These are phyloP conservation scores for Zalaria sp. DNA, from an alignment of 2,329 filamentous ascomycete species.

Conservation along the genomic window DNA sequence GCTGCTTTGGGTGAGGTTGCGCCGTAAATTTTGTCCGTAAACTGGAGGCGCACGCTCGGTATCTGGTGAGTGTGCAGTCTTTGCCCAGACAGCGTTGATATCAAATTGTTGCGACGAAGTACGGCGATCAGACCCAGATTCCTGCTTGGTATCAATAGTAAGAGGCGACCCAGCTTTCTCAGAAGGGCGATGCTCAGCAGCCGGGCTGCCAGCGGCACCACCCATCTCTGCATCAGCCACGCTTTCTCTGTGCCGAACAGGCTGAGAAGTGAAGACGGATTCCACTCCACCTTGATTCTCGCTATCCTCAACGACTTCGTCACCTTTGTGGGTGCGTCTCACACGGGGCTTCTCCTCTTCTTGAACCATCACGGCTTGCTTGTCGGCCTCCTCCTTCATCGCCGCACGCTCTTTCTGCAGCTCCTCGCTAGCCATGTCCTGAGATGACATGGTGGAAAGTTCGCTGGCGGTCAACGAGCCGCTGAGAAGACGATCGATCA, in stretches of 20 bases:
- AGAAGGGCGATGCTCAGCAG: slow-evolving; percentile 5
- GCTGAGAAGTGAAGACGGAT: slow-evolving; percentile 31
- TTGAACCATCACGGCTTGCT: slow-evolving; percentile 71
- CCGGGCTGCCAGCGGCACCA: slow-evolving; percentile 3
- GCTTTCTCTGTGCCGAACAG: slow-evolving; percentile 27
- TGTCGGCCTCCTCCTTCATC: slow-evolving; percentile 64
- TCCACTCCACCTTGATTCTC: slow-evolving; percentile 28
- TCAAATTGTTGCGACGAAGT: slow-evolving; percentile 43
- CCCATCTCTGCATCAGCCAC: slow-evolving; percentile 16
- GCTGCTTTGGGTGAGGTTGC: slow-evolving; percentile 19
- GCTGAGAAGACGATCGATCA: slow-evolving; percentile 63
- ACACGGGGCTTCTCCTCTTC: slow-evolving; percentile 60
- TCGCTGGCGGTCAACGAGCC: slow-evolving; percentile 57
- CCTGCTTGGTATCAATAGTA: slow-evolving; percentile 24
- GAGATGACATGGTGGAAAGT: slow-evolving; percentile 74
- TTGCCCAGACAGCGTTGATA: slow-evolving; percentile 73
- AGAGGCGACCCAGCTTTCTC: slow-evolving; percentile 15
- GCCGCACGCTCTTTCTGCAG: slow-evolving; percentile 63
- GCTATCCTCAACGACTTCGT: slow-evolving; percentile 76
- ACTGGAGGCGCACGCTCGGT: slow-evolving; percentile 29
- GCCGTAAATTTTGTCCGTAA: slow-evolving; percentile 16
- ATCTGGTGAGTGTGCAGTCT: slow-evolving; percentile 33
- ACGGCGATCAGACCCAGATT: slow-evolving; percentile 36
- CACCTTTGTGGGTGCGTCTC: slow-evolving; percentile 84
- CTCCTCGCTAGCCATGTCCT: slow-evolving; percentile 87